A percentile compares a stretch with the other conserved stretches of the same genome.
Evolutionary conservation across 306 rosid genomes (phyloP).

Genomic region (Hylodesmum podocarpum): DNA sequence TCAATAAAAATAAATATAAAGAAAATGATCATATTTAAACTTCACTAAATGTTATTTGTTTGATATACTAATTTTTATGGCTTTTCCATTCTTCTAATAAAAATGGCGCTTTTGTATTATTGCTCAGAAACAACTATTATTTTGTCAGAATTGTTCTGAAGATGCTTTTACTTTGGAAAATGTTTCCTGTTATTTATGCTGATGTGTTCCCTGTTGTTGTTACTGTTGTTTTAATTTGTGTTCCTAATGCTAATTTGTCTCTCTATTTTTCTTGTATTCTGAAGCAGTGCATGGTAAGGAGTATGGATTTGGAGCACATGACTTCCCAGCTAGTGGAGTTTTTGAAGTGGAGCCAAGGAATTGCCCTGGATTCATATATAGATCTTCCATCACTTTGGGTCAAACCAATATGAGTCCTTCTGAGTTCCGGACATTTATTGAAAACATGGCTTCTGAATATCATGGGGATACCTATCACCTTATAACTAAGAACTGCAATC

Average conservation of each 20-base stretch:
- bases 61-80: background rate
- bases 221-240: background rate
- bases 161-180: background rate
- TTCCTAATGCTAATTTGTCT: conserved; percentile 9
- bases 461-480: conserved; percentile 97
- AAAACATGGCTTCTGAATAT: conserved; percentile 76
- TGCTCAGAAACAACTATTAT: background rate
- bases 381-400: conserved; percentile 76
- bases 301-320: conserved; percentile 97
- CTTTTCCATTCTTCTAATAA: conserved; percentile 1
- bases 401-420: conserved; percentile 47
- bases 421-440: conserved; percentile 72
- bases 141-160: background rate
- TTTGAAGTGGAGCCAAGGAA: conserved; percentile 91
- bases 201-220: background rate
- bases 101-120: background rate
- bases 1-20: background rate
- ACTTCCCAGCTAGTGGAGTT: conserved; percentile 89
- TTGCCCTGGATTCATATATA: conserved; percentile 86
- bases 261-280: background rate
- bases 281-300: conserved; percentile 88
- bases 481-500: conserved; percentile 93
- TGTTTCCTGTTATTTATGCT: conserved; percentile 12
- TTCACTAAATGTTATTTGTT: background rate
- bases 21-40: background rate